Conservation (phyloP, 176 grass and related monocot species). For the Musa itinerans region DNA sequence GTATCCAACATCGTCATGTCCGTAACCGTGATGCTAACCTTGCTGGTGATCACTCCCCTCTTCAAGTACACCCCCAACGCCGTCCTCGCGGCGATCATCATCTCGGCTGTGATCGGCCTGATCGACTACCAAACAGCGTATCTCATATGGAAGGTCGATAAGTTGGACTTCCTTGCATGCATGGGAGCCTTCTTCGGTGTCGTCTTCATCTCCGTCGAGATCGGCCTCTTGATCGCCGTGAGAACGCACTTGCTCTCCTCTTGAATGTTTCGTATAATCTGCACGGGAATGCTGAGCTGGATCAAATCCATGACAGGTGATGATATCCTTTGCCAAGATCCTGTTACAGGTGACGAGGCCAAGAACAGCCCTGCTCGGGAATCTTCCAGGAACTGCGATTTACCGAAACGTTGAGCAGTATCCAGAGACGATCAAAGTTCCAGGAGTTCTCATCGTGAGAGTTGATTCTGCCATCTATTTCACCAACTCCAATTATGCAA, state of each 20-base stretch:
- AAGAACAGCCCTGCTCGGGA: constrained; percentile 68
- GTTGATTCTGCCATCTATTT: constrained; percentile 95
- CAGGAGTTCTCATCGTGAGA: constrained; percentile 63
- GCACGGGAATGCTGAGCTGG: too few relatives aligned
- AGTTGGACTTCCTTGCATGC: constrained; percentile 3
- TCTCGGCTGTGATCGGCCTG: constrained; percentile 3
- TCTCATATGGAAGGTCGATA: constrained; percentile 12
- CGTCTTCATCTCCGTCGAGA: constrained; percentile 8
- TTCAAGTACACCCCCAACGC: constrained; percentile 17
- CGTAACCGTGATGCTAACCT: constrained; percentile 2
- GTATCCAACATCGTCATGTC: constrained; percentile 13
- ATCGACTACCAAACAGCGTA: not conserved
- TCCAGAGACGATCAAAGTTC: constrained; percentile 66
- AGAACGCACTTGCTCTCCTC: not conserved
- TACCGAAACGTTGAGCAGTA: constrained; percentile 88
- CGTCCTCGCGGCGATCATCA: constrained; percentile 10
- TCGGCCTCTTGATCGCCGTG: constrained; percentile 15
- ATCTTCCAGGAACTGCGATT: constrained; percentile 68
- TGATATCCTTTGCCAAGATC: constrained; percentile 85
- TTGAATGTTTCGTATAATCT: not conserved
- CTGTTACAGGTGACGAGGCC: constrained; percentile 96
- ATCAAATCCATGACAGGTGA: too few relatives aligned
- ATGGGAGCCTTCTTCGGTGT: constrained; percentile 10
- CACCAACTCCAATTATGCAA: constrained; percentile 87
- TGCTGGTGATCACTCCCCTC: constrained; percentile 9